Evolutionary conservation across 768 basidiomycete genomes (phyloP), one percentile per base, ranked within the genome.

Genomic region (Clitopilus passeckerianus): DNA sequence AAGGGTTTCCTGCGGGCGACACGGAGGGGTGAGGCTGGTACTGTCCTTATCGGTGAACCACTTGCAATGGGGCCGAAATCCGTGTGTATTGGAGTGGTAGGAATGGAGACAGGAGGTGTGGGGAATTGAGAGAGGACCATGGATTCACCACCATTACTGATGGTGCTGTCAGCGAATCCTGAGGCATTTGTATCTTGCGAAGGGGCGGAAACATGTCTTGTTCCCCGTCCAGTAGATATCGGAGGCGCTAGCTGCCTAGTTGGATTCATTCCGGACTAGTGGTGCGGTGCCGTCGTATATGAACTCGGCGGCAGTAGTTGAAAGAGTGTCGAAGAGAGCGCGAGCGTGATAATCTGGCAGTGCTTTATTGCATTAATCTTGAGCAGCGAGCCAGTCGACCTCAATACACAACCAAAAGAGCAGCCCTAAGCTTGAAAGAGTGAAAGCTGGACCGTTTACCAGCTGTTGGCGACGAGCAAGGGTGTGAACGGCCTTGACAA

Each of bases 111-210:
- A 23, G 85, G 84, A 1, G 83, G 82, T 53, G 74, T 72, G 20
- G 84, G 84, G 60, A 86, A 87, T 56, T 79, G 75, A 34, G 79
- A 79, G 57, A 83, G 72, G 33, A 70, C 71, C 43, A 75, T 60
- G 16, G 71, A 71, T 30, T 72, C 72, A 9, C 46, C 46, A 16
- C 72, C 76, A 64, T 78, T 76, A 67, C 80, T 82, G 50, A 85
- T 80, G 27, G 82, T 81, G 56, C 82, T 85, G 54, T 80, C 80
- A 34, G 84, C 82, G 41, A 84, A 68, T 24, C 76, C 81, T n/a
- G 85, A 86, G 6, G 78, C 81, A 60, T 76, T 80, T 37, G 84
- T 85, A 56, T 77, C 75, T 50, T 80, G 65, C 35, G 84, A 86
- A 18, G 69, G 67, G 33, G 65, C 69, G 50, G 73, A 68, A 34